Percentiles rank a stretch among this genome's conserved stretches.
phyloP scores from a whole-genome alignment of 768 basidiomycete genomes.

The Neoboletus brunneissimus region DNA sequence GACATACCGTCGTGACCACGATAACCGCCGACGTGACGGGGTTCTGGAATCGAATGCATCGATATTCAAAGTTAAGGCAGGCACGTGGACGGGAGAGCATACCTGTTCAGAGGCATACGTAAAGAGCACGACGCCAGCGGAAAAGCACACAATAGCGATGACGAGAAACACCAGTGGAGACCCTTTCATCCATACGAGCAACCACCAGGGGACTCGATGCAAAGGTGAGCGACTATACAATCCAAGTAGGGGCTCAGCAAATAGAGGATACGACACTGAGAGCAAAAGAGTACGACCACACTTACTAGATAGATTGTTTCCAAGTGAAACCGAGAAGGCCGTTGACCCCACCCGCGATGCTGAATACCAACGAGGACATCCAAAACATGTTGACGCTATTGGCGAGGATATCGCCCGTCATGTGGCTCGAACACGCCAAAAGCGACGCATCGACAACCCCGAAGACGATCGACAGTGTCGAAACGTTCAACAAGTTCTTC shows the following conservation, averaged over 20 bases:
- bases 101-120: slow-evolving; percentile 72
- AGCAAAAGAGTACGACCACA: not conserved
- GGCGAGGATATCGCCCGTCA: slow-evolving; percentile 31
- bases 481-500: slow-evolving; percentile 46
- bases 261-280: not conserved
- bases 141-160: slow-evolving; percentile 78
- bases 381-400: slow-evolving; percentile 48
- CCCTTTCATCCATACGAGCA: slow-evolving; percentile 76
- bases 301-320: slow-evolving; percentile 55
- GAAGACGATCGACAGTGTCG: slow-evolving; percentile 55
- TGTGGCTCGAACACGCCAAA: slow-evolving; percentile 40
- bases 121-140: slow-evolving; percentile 71
- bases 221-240: slow-evolving; percentile 43
- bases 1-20: slow-evolving; percentile 59
- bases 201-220: slow-evolving; percentile 54
- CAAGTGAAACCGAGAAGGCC: slow-evolving; percentile 50
- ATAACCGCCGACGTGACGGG: slow-evolving; percentile 63
- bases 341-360: slow-evolving; percentile 51
- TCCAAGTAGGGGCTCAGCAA: not conserved
- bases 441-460: slow-evolving; percentile 50
- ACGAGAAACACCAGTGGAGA: slow-evolving; percentile 82
- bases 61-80: not conserved
- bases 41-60: slow-evolving; percentile 37
- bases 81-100: slow-evolving; percentile 7
- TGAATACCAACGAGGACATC: slow-evolving; percentile 53